Base-by-base conservation (phyloP, 345 rosid species). In the Sisymbrium altissimum region DNA sequence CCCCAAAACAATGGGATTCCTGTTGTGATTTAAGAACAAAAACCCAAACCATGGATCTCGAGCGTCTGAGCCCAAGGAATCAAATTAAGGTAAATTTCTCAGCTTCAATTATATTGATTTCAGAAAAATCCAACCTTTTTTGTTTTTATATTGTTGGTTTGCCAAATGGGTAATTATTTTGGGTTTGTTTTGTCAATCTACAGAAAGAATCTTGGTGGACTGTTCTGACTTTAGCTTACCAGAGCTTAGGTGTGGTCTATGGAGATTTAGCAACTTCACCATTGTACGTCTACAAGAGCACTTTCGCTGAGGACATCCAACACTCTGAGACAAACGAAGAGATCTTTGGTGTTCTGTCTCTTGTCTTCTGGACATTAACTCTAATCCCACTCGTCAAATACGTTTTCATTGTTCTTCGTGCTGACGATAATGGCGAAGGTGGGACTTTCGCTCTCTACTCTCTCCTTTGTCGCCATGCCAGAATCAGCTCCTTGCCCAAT, bases 341-440 rank as follows among this genome's bases (percentile, higher is more conserved):
- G 89, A 87, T 91, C 68, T 91, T 71, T 72, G 97, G 97, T 81
- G 95, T 91, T 58, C 74, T 91, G 59, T 88, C 92, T 66, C 84
- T 91, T 72, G 85, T 88, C 53, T 91, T 91, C 71, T 91, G 97
- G 97, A 91, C 97, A 14, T 71, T 91, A 52, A 91, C 97, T 64
- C 58, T 91, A 73, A 80, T 91, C 41, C 92, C 97, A 5, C 70
- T 91, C 9, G 55, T 87, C 49, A 91, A 91, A 68, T 91, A 91
- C 60, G 97, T 88, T 55, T 83, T 88, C 61, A 86, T 91, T 65
- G 97, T 91, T 72, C 87, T 91, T 21, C 82, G 85, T 82, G 97
- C 97, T 69, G 91, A 91, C 68, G 97, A 91, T 70, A 91, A 91
- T 76, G 97, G 95, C 3, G 97, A 91, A 81, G 97, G 97, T 64